A percentile compares a stretch with the other conserved stretches of the same genome.
Evolutionary conservation across 106 monocot species (phyloP).

Genomic region (Dendrobium officinale): DNA sequence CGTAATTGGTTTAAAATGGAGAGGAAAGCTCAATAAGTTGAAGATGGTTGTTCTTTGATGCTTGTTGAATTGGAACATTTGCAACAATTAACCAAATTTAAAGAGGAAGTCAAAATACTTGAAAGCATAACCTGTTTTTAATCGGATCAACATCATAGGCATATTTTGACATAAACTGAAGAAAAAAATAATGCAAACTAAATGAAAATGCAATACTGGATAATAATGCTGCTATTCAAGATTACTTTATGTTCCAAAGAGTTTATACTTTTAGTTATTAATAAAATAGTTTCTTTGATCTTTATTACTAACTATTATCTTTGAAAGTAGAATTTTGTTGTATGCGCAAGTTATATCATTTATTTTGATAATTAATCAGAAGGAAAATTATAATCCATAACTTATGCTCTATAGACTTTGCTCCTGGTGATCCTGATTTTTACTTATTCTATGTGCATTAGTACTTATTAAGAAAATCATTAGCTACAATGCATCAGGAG

Average conservation of each 20-base stretch:
- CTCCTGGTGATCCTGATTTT: background rate
- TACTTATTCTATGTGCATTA: slow-evolving; percentile 22
- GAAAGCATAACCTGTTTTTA: background rate
- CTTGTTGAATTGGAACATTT: background rate
- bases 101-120: background rate
- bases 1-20: background rate
- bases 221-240: too few species aligned
- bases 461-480: slow-evolving; percentile 50
- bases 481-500: slow-evolving; percentile 19
- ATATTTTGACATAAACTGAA: background rate
- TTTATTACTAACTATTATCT: background rate
- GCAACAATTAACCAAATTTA: background rate
- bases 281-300: background rate
- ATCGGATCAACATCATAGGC: background rate
- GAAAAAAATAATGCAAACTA: background rate
- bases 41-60: background rate
- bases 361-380: background rate
- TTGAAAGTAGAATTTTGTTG: background rate
- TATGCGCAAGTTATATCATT: background rate
- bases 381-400: background rate
- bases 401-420: background rate
- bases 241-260: too few species aligned
- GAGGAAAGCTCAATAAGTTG: background rate
- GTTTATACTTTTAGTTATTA: too few species aligned
- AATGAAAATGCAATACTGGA: background rate